These are phyloP conservation scores for Kandelia obovata DNA, from an alignment of 345 rosid species.

Conservation along the genomic window DNA sequence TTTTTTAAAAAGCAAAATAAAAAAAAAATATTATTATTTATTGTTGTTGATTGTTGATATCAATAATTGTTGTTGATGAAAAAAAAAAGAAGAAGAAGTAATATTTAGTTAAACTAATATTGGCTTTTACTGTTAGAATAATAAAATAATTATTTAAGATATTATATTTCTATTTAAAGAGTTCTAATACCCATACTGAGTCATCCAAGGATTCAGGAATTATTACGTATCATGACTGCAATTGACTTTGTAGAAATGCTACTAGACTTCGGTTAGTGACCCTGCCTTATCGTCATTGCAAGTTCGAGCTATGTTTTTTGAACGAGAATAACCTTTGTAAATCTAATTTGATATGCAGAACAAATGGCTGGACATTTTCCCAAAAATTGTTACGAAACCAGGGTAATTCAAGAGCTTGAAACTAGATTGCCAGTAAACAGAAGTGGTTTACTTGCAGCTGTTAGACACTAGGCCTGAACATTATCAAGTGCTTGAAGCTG, in stretches of 20 bases:
- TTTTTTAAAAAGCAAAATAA: too few species aligned
- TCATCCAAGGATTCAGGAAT: conserved; percentile 48
- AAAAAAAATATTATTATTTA: too few species aligned
- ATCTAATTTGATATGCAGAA: conserved; percentile 31
- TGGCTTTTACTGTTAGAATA: too few species aligned
- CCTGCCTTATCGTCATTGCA: too few species aligned
- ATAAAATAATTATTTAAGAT: too few species aligned
- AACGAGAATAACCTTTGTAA: too few species aligned
- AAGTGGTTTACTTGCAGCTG: conserved; percentile 47
- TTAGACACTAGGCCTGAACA: conserved; percentile 21
- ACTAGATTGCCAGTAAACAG: conserved; percentile 26
- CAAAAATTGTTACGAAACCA: conserved; percentile 52
- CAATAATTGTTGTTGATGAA: too few species aligned
- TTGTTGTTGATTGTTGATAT: too few species aligned
- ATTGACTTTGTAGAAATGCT: conserved; percentile 40
- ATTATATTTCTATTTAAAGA: conserved; percentile 1
- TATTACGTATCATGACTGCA: conserved; percentile 37
- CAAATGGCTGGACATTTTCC: conserved; percentile 59
- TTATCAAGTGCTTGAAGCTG: not conserved
- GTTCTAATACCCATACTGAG: conserved; percentile 42
- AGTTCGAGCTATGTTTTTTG: not conserved
- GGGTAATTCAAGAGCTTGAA: conserved; percentile 37
- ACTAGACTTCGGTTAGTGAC: conserved; percentile 47
- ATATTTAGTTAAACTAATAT: too few species aligned
- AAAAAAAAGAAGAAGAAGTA: too few species aligned